Evolutionary conservation across 1,139 yeast genomes (phyloP).

Genomic region (Protomyces arabidopsidicola): DNA sequence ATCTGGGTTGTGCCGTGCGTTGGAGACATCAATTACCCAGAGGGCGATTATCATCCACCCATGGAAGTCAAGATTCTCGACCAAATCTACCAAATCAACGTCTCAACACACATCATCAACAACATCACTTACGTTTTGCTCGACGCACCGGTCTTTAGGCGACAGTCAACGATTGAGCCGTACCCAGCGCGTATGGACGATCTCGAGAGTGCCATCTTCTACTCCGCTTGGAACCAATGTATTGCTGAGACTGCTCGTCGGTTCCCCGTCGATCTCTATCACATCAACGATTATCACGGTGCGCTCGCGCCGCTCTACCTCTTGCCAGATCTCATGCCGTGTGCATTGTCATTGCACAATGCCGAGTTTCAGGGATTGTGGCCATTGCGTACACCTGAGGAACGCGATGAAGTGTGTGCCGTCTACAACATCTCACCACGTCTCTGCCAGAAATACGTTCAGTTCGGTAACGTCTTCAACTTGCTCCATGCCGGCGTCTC

Average conservation of each 20-base stretch:
- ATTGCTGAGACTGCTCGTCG: constrained; percentile 30
- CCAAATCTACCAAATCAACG: constrained; percentile 28
- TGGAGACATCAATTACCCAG: constrained; percentile 29
- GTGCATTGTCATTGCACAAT: constrained; percentile 29
- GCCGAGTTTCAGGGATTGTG: constrained; percentile 31
- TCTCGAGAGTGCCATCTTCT: constrained; percentile 30
- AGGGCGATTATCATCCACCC: constrained; percentile 27
- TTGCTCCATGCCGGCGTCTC: constrained; percentile 29
- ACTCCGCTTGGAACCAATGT: constrained; percentile 31
- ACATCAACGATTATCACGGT: constrained; percentile 31
- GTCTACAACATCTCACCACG: constrained; percentile 26
- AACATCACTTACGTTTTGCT: constrained; percentile 30
- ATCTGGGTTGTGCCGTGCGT: constrained; percentile 31
- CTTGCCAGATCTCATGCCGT: constrained; percentile 28
- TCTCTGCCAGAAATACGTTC: constrained; percentile 28
- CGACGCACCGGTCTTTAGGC: constrained; percentile 30
- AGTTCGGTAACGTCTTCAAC: constrained; percentile 30
- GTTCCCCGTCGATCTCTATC: constrained; percentile 29
- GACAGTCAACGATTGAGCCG: constrained; percentile 28
- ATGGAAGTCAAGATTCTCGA: constrained; percentile 30
- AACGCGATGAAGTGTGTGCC: constrained; percentile 28
- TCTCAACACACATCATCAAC: constrained; percentile 24
- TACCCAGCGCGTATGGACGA: constrained; percentile 32
- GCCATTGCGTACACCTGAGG: constrained; percentile 30
- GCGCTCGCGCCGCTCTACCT: constrained; percentile 30